Base-by-base conservation (phyloP, 2,329 filamentous ascomycete species). In the Aspergillus brunneoviolaceus region DNA sequence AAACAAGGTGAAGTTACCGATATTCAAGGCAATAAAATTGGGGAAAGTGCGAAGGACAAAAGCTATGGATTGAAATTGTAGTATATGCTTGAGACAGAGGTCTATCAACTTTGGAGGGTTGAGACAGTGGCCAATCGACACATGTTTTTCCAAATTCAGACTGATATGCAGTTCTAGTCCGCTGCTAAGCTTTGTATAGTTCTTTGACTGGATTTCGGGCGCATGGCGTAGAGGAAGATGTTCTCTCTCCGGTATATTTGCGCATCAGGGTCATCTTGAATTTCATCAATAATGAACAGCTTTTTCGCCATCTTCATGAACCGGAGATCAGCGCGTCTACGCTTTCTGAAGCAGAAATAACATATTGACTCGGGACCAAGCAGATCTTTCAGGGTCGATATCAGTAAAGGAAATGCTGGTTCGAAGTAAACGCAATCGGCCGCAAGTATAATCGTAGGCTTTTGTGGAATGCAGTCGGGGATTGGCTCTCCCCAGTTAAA, bases 381-480 rank as follows among this genome's bases (percentile, higher is more conserved):
- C 51, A 97, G 81, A 63, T 90, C 87, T 60, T 85, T 81, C 65
- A 98, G 79, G 5, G 94, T 98, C 64, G 87, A 80, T 71, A 95
- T 84, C 51, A 99, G 83, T 35, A 97, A 81, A 31, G 94, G 93
- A 72, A 98, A 98, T 1, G 95, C 91, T 2, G 94, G 92, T 76
- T 98, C 95, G 75, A 96, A 96, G 80, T 98, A 99, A 52, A 96
- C 92, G 77, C 94, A 98, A 76, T 98, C 95, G 47, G 93, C 94
- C 3, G 95, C 95, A n/a, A 98, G 84, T 58, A 99, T 87, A 58
- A 96, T 82, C 69, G 93, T 87, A 19, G 92, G 91, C 82, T 80
- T 57, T 81, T 65, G 56, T 23, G 75, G 76, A 35, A 79, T 72
- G 35, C 54, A 80, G 63, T 58, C 67, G 56, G 60, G 76, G 57